Evolutionary conservation across 768 basidiomycete species (phyloP), one percentile per base, ranked within the genome.

Genomic region (Glaciozyma antarctica): DNA sequence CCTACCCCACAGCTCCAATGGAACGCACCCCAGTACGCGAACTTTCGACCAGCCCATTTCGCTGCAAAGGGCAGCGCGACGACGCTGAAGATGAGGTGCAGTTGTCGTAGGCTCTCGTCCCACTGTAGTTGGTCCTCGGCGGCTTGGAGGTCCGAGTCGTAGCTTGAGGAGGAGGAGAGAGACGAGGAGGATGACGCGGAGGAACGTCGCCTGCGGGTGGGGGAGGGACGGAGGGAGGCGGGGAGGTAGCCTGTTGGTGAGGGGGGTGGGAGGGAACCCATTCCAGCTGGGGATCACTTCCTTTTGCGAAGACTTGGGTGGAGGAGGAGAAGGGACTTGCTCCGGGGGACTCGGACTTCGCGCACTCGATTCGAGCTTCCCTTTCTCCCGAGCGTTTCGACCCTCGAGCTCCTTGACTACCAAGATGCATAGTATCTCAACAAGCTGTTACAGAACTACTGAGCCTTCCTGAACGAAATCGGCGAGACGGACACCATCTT

Each of bases 401-500:
- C 5, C 32, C 9, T 32, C 32, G 9, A 32, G 32, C 32, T 32
- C 9, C 32, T 32, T 4, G 4, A 9, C 32, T 32, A 41, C 38
- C 2, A 41, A 6, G 38, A 41, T 41, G 38, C 38, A 13, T 41
- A 41, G 38, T 41, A 41, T 41, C 8, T 41, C 38, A 41, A 41
- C 38, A 41, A 41, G 9, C n/a, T 32, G 32, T 32, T 9, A 32
- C 38, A 12, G 38, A 41, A 41, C 13, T 41, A 41, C 8, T 10
- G 13, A 41, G 38, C 38, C 38, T 41, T 41, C 13, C 49, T 34
- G 52, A 63, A 58, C 9, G 28, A 19, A 0, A n/a, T 26, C 7
- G 60, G 32, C 21, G 67, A 62, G 7, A 61, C 28, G 8, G 58
- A 52, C 16, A 65, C 54, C 7, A 69, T n/a, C 54, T 65, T 69